Base-by-base conservation (phyloP, 2,329 filamentous ascomycete genomes). In the Pseudocercospora eumusae region DNA sequence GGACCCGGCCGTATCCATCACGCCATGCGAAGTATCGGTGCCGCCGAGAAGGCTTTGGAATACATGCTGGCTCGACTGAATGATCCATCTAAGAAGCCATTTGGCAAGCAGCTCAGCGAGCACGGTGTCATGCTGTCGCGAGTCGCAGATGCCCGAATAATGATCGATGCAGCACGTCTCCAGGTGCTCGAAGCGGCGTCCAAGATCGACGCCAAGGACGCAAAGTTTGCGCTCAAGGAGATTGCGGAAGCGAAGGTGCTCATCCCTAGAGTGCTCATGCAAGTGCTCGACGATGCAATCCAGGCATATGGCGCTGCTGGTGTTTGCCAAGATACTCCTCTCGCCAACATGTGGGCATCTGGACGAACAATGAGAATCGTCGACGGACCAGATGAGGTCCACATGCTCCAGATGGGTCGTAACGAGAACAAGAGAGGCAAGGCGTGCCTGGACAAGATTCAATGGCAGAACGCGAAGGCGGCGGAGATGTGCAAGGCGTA, bases 1-100 rank as follows among this genome's bases (percentile, higher is more conserved):
- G 95, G 95, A 0, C 95, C 95, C 1, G 95, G 95, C 33, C 90
- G 95, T 62, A 98, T 99, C 75, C 95, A 99, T 81, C 95, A 99
- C 80, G 92, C 92, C 63, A 99, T 99, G 95, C 88, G 95, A 67
- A 88, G 87, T 64, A 95, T 99, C 74, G 95, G 95, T 57, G 89
- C 92, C 57, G 86, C 95, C 18, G 95, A 99, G 79, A 86, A 88
- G 68, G 95, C 93, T 0, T 85, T 99, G 23, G 93, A 98, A 74
- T 96, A 91, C 89, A 90, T 98, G 86, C 85, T 99, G 62, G 90
- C 92, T 71, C 89, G 95, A 65, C 88, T 96, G 80, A 98, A 98
- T 79, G 93, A 99, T 79, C 87, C 91, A 56, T 83, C 80, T 71
- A 97, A 97, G 84, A 92, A 88, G 72, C 89, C 95, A 0, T 99